Evolutionary conservation across 805 yeast genomes (phyloP), one percentile per base, ranked within the genome.

Genomic region (Candida pseudofarinosa): DNA sequence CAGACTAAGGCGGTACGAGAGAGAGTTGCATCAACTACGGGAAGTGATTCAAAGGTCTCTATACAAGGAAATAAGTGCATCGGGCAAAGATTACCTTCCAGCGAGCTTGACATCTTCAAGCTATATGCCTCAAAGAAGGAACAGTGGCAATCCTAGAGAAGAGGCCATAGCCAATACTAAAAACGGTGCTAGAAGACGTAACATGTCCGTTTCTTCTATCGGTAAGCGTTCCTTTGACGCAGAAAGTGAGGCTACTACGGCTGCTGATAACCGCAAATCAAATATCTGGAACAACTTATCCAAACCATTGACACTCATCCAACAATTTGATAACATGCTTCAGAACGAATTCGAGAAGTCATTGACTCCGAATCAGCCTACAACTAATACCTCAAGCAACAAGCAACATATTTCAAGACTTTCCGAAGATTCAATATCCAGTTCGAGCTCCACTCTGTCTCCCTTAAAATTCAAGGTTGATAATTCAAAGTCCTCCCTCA

Each of bases 241-340:
- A 23, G 28, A 23, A 23, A 23, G 28, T 23, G 28, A 23, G 10
- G 28, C 28, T 10, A 23, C 10, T 10, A 6, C 6, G 10, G 10
- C 10, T 23, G 10, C 6, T 23, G 28, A 23, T 23, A 23, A 23
- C 28, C 6, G 28, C 10, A 23, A 23, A 23, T 23, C 28, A 10
- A 52, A 56, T 31, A 30, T 66, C 19, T 65, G 70, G 71, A 47
- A 51, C 16, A 65, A 61, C 37, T 48, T 65, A 30, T 59, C 79
- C 3, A 80, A 76, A 51, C 85, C 88, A 1, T 65, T 83, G 35
- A 76, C 71, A 37, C 67, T 82, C 40, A 69, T 84, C 37, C 87
- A 81, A 50, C 87, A 81, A 47, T 74, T 84, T 53, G 91, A 84
- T 56, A 79, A 76, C 41, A 67, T 81, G 59, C 64, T 84, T 26